These are phyloP conservation scores for Musa itinerans DNA, from an alignment of 176 grass and related monocot genomes.

Conservation along the genomic window DNA sequence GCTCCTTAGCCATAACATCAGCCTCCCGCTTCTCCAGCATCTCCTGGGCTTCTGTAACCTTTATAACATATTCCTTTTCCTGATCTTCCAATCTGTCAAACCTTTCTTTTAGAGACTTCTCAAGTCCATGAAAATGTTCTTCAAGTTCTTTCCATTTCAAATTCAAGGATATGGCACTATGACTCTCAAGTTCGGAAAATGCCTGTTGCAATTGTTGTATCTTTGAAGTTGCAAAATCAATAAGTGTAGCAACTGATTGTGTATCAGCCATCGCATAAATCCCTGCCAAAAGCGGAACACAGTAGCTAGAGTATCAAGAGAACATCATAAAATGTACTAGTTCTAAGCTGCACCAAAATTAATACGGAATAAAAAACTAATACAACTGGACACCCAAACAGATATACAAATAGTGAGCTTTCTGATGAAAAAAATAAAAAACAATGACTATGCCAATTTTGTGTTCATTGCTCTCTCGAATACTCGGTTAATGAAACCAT, in stretches of 20 bases:
- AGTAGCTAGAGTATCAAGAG: neutral
- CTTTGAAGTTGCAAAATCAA: conserved; percentile 75
- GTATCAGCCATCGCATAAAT: conserved; percentile 40
- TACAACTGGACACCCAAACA: too few relatives aligned
- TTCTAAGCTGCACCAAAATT: neutral
- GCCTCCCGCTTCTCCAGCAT: conserved; percentile 58
- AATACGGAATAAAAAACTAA: too few relatives aligned
- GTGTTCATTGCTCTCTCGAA: too few relatives aligned
- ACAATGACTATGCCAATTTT: too few relatives aligned
- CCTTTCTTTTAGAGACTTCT: conserved; percentile 61
- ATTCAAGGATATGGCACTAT: conserved; percentile 57
- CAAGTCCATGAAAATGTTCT: conserved; percentile 79
- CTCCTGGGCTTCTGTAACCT: conserved; percentile 32
- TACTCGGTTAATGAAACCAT: too few relatives aligned
- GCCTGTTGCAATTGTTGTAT: conserved; percentile 72
- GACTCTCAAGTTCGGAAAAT: conserved; percentile 66
- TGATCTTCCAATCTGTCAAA: conserved; percentile 64
- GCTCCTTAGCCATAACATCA: conserved; percentile 69
- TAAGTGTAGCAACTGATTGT: conserved; percentile 57
- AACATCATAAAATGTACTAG: neutral
- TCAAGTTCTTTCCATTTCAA: conserved; percentile 94
- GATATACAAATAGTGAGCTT: too few relatives aligned
- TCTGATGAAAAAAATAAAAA: too few relatives aligned
- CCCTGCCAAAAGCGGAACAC: conserved; percentile 1
- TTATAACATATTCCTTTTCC: conserved; percentile 56